Percentiles rank a stretch among this genome's conserved stretches.
These are phyloP conservation scores for Magnusiomyces paraingens DNA, from an alignment of 1,139 yeast species.

Conservation along the genomic window DNA sequence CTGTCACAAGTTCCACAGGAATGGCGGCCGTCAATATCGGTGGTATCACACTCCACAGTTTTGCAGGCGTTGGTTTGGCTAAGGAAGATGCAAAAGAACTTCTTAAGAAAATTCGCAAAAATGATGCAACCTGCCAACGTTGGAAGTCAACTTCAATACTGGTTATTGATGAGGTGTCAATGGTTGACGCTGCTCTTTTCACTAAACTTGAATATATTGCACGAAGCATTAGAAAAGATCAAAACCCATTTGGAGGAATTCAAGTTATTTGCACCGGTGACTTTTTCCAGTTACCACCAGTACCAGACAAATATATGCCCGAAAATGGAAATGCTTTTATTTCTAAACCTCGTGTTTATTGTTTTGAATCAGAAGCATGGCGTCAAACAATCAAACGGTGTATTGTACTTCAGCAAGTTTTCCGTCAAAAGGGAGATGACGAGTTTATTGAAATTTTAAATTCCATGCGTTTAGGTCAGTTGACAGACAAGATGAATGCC, in stretches of 20 bases:
- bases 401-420: slow-evolving; percentile 69
- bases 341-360: slow-evolving; percentile 52
- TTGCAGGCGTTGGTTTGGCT: slow-evolving; percentile 82
- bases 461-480: slow-evolving; percentile 72
- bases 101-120: slow-evolving; percentile 45
- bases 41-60: slow-evolving; percentile 79
- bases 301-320: slow-evolving; percentile 24
- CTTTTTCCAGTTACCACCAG: slow-evolving; percentile 89
- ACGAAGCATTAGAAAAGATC: slow-evolving; percentile 43
- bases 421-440: slow-evolving; percentile 80
- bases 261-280: slow-evolving; percentile 84
- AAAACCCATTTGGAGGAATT: slow-evolving; percentile 78
- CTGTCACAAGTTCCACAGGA: slow-evolving; percentile 90
- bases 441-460: slow-evolving; percentile 80
- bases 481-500: slow-evolving; percentile 46
- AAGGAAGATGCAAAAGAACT: slow-evolving; percentile 40
- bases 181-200: slow-evolving; percentile 73
- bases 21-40: slow-evolving; percentile 90
- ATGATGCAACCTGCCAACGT: slow-evolving; percentile 42
- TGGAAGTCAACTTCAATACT: slow-evolving; percentile 63
- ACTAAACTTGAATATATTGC: slow-evolving; percentile 68
- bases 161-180: slow-evolving; percentile 80
- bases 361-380: slow-evolving; percentile 63
- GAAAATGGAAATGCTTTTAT: slow-evolving; percentile 33
- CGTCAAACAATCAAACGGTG: slow-evolving; percentile 54